Base-by-base conservation (phyloP, 1,284 basidiomycete genomes). In the Austroboletus novae-zelandiae region DNA sequence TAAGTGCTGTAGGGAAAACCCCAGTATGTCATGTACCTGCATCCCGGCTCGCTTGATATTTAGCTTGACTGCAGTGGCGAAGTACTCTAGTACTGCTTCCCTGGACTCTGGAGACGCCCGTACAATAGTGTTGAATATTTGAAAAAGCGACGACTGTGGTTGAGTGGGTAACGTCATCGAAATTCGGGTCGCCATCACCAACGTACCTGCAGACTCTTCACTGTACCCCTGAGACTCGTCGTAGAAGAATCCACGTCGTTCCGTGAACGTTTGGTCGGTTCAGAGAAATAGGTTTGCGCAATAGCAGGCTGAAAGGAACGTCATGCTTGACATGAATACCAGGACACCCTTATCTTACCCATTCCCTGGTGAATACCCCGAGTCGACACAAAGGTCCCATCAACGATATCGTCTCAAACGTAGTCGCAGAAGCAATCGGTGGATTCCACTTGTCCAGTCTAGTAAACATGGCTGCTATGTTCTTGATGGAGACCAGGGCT, bases 11-110 rank as follows among this genome's bases (percentile, higher is more conserved):
- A 32, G 17, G 34, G 35, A 45, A 35, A 23, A 46, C 47, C 5
- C n/a, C 23, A 41, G 20, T 23, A 31, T 35, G 34, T 6, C 15
- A 46, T 60, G 34, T 53, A 85, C 88, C 71, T 93, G 89, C 84
- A 94, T 92, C 14, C 94, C 96, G 2, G 91, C 84, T 52, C 97
- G 83, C 67, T 86, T 94, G 31, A 78, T 74, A 64, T 99, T 99
- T 54, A 96, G 69, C 9, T 79, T 77, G 35, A 94, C 74, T 8
- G 86, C 82, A 10, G 79, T 77, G 1, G 89, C 82, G 61, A 98
- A 93, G 67, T 89, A 95, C 48, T 83, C 76, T n/a, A 99, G 70
- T 6, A 96, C 89, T 6, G 80, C 84, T 68, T 98, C 94, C 43
- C 94, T 80, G 0, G 91, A 77, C 53, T 83, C 80, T 0, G 93